A percentile compares a stretch with the other conserved stretches of the same genome.
These are phyloP conservation scores for Climacium dendroides DNA, from an alignment of 225 moss, liverwort and hornwort genomes.

Conservation along the genomic window DNA sequence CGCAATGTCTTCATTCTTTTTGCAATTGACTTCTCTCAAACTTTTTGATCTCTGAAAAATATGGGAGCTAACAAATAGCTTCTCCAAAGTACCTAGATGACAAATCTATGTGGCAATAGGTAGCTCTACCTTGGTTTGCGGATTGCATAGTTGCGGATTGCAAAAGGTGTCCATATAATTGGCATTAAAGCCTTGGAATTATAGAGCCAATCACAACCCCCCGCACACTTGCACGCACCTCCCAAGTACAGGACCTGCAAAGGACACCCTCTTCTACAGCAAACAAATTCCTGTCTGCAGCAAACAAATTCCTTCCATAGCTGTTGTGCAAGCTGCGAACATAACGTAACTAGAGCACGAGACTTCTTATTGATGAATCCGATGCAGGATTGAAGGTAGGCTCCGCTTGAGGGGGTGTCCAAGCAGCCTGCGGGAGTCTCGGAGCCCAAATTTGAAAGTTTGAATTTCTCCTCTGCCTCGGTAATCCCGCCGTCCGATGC, in stretches of 20 bases:
- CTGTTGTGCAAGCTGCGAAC: neutral
- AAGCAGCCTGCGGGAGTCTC: neutral
- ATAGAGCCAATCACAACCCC: too few species aligned
- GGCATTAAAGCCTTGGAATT: neutral
- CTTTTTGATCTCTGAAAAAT: too few species aligned
- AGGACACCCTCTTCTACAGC: neutral
- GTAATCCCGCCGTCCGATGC: neutral
- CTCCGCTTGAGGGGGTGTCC: neutral
- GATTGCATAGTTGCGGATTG: fast-evolving
- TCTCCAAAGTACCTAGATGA: too few species aligned
- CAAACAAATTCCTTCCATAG: neutral
- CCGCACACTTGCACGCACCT: neutral
- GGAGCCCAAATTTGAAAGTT: constrained; percentile 1
- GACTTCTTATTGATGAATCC: neutral
- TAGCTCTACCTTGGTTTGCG: too few species aligned
- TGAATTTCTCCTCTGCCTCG: neutral
- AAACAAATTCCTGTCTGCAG: neutral
- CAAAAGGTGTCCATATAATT: neutral
- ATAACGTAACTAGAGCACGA: neutral
- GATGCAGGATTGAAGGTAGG: neutral
- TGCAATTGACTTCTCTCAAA: too few species aligned
- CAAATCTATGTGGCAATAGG: too few species aligned
- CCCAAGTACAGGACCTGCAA: neutral
- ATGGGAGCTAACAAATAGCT: too few species aligned
- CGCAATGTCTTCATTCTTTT: too few species aligned